These are phyloP conservation scores for Hypoxylon perforatum DNA, from an alignment of 495 filamentous ascomycete genomes.

Conservation along the genomic window DNA sequence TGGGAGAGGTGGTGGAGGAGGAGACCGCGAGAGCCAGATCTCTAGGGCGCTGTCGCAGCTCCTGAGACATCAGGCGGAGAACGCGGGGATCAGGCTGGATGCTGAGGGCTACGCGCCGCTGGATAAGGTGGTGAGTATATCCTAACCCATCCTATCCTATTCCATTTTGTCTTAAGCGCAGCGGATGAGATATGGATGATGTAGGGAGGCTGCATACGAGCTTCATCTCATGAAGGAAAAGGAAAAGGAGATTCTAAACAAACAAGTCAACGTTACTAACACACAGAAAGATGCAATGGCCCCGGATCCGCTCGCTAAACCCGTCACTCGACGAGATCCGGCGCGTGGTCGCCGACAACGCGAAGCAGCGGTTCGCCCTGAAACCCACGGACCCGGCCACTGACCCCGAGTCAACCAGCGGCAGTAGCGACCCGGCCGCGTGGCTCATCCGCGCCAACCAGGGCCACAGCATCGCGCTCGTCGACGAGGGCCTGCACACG, in stretches of 20 bases:
- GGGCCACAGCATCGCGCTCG: conserved; percentile 82
- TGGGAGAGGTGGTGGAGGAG: no score
- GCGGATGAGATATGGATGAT: neutral
- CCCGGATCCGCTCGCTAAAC: conserved; percentile 72
- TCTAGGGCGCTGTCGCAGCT: conserved; percentile 85
- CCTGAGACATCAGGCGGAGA: conserved; percentile 84
- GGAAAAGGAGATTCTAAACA: neutral
- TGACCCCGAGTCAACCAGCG: conserved; percentile 9
- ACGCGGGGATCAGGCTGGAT: conserved; percentile 80
- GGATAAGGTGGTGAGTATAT: conserved; percentile 75
- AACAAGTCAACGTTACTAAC: conserved; percentile 9
- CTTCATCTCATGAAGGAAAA: neutral
- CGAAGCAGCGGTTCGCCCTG: conserved; percentile 89
- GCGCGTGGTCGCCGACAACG: conserved; percentile 75
- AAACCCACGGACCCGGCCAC: conserved; percentile 53
- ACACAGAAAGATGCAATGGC: conserved; percentile 70
- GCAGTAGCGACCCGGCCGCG: conserved; percentile 63
- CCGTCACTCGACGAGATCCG: conserved; percentile 79
- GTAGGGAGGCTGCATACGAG: neutral
- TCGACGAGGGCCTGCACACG: conserved; percentile 72
- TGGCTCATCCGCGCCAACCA: conserved; percentile 96
- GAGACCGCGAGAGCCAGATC: conserved; percentile 71
- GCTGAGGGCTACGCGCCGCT: conserved; percentile 83
- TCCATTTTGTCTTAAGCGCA: neutral
- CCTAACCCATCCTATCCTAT: conserved; percentile 12